Evolutionary conservation across 306 rosid genomes (phyloP).

Genomic region (Gastrolobium villosum): DNA sequence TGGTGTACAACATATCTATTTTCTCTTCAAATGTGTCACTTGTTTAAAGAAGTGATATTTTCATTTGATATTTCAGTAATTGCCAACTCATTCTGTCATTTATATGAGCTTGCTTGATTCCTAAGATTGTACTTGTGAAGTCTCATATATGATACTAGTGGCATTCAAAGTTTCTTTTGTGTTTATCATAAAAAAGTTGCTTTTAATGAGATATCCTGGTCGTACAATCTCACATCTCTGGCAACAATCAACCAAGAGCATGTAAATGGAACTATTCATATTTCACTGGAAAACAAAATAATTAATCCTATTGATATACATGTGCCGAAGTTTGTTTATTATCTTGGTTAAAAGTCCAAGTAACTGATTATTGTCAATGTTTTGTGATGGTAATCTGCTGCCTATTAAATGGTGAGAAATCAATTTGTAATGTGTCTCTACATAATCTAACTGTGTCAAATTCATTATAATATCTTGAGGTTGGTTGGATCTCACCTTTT

Average conservation of each 20-base stretch:
- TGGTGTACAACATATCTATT: constrained; percentile 27
- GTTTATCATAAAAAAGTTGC: not conserved
- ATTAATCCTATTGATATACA: constrained; percentile 2
- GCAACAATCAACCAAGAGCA: constrained; percentile 7
- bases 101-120: constrained; percentile 13
- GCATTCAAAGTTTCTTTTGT: not conserved
- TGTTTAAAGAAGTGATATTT: constrained; percentile 35
- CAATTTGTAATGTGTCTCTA: constrained; percentile 14
- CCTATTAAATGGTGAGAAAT: constrained; percentile 26
- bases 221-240: not conserved
- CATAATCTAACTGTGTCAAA: constrained; percentile 4
- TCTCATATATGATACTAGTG: constrained; percentile 16
- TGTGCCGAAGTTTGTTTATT: constrained; percentile 10
- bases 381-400: not conserved
- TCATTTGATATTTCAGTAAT: constrained; percentile 33
- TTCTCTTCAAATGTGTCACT: constrained; percentile 19
- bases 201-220: constrained; percentile 12
- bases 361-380: constrained; percentile 10
- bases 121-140: not conserved
- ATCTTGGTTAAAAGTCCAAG: not conserved
- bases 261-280: not conserved
- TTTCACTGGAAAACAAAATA: constrained; percentile 21
- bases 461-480: not conserved
- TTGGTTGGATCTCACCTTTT: not conserved
- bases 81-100: not conserved